Evolutionary conservation across 23 red algal species (phyloP).

Genomic region (Gracilaria gracilis): DNA sequence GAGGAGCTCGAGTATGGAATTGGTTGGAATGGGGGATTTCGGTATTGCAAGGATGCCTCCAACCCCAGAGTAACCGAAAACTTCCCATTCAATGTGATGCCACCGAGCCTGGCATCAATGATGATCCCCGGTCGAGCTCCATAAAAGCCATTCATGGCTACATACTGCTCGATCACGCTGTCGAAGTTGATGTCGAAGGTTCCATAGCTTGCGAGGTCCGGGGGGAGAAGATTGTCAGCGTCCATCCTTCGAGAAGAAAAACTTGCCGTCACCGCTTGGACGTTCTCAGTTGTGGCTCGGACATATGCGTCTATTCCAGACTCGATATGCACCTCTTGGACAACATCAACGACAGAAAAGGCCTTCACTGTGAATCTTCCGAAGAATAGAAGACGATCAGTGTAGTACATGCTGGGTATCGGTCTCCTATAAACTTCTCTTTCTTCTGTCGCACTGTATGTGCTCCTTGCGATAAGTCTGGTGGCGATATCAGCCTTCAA

Average conservation of each 20-base stretch:
- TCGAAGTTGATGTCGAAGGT: slow-evolving; percentile 36
- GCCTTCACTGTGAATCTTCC: slow-evolving; percentile 1
- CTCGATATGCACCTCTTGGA: neutral
- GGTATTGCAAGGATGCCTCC: slow-evolving; percentile 3
- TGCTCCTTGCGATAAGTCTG: neutral
- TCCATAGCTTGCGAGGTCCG: slow-evolving; percentile 14
- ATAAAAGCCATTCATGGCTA: slow-evolving; percentile 13
- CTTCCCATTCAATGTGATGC: neutral
- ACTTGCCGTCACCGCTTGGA: slow-evolving; percentile 17
- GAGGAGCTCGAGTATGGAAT: neutral
- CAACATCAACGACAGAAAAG: slow-evolving; percentile 8
- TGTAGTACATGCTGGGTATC: neutral
- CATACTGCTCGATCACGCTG: neutral
- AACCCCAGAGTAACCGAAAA: slow-evolving; percentile 8
- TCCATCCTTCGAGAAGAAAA: slow-evolving; percentile 1
- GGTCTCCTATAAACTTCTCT: slow-evolving; percentile 2
- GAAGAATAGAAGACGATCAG: neutral
- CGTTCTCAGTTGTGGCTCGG: neutral
- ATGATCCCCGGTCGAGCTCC: slow-evolving; percentile 13
- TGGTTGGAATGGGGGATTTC: neutral
- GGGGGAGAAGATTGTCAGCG: neutral
- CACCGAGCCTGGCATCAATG: neutral
- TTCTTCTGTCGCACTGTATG: slow-evolving; percentile 9
- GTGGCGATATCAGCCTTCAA: slow-evolving; percentile 9
- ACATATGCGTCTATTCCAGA: slow-evolving; percentile 13